Conservation (phyloP, 202 grass and related monocot species). For the Hordeum pubiflorum region DNA sequence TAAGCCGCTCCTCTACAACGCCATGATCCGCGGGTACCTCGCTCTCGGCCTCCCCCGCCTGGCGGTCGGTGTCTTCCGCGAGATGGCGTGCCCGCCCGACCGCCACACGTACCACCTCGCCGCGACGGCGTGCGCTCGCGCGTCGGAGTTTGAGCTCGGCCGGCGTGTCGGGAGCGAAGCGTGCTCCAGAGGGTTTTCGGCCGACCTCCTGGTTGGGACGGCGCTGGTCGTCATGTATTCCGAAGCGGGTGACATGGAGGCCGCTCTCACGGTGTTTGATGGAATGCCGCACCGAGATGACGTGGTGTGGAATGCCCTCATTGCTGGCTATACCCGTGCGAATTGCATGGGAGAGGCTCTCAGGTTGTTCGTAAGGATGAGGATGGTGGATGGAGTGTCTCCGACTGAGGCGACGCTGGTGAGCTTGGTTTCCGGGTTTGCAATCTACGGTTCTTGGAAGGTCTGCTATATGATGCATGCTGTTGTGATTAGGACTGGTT, state of each 20-base stretch:
- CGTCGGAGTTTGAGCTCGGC: conserved; percentile 23
- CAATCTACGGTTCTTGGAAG: not conserved
- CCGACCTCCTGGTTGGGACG: conserved; percentile 52
- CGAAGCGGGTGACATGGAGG: conserved; percentile 16
- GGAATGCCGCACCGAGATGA: conserved; percentile 38
- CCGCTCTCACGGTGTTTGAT: conserved; percentile 47
- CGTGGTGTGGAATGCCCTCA: conserved; percentile 44
- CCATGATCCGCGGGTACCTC: conserved; percentile 54
- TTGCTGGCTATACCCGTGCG: conserved; percentile 32
- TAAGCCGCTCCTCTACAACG: conserved; percentile 60
- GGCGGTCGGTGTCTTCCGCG: conserved; percentile 30
- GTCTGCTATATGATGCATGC: conserved; percentile 25
- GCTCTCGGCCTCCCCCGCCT: conserved; percentile 14
- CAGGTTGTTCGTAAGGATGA: conserved; percentile 36
- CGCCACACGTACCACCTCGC: conserved; percentile 56
- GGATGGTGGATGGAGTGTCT: not conserved
- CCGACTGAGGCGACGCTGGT: conserved; percentile 46
- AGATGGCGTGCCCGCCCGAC: conserved; percentile 44
- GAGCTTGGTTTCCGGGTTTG: conserved; percentile 45
- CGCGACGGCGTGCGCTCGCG: conserved; percentile 37
- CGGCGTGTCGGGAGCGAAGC: not conserved
- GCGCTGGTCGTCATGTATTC: conserved; percentile 37
- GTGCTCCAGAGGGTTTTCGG: conserved; percentile 15
- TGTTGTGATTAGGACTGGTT: conserved; percentile 37
- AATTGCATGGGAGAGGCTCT: conserved; percentile 27